Base-by-base conservation (phyloP, 441 rosid genomes). In the Erodium texanum region DNA sequence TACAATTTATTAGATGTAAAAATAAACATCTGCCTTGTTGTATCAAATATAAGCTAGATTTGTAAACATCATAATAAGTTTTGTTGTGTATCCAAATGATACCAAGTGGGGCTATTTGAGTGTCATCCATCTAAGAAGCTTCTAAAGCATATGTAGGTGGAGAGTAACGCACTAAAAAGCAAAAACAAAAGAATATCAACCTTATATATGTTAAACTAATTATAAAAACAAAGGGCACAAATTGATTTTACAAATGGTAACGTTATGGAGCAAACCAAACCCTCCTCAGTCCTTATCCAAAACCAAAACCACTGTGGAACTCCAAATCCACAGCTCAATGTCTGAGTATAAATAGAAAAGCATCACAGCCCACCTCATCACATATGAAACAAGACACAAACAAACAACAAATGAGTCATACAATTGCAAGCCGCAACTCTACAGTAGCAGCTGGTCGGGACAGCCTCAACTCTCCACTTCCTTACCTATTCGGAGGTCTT, bases 401-500 rank as follows among this genome's bases (percentile, higher is more conserved):
- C 48, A 41, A 12, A 41, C 1, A 14, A 41, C 48, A 41, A 41
- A 41, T 41, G 48, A 41, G 48, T 41, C 48, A 41, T 41, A 41
- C 48, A 41, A 41, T 41, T 41, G 48, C 15, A 8, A 41, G 48
- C 0, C 77, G 68, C 71, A 79, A 77, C 78, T 75, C 66, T 15
- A 64, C 72, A 11, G 14, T 29, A 5, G 5, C 66, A 0, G 66
- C 45, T 27, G 36, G 36, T 32, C 36, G 6, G 36, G 7, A 5
- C 36, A 32, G 6, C 3, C 48, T 41, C 48, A 75, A 82, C 67
- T 80, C 90, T 63, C 83, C 89, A 1, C 8, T 82, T 27, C 83
- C 90, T 24, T 87, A 75, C 52, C 81, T 88, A 34, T 76, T 86
- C 22, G 82, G 76, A 14, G 86, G 86, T 2, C 64, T 89, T 68